Percentiles rank a stretch among this genome's conserved stretches.
phyloP scores from a whole-genome alignment of 495 filamentous ascomycete genomes.

The Hypoxylon lienhwacheense region DNA sequence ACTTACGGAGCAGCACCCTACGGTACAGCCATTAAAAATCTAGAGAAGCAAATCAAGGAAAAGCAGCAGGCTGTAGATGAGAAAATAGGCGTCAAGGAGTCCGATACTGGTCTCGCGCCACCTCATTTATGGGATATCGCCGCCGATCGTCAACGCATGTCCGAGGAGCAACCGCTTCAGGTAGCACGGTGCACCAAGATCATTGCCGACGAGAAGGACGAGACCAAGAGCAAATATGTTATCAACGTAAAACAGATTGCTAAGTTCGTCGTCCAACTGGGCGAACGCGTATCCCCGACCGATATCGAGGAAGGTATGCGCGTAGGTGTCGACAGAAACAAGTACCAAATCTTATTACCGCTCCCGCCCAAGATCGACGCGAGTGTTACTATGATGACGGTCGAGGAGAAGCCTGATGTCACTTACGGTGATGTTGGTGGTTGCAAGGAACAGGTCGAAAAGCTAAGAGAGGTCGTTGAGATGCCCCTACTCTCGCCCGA shows the following conservation, averaged over 20 bases:
- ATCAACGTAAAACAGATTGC: constrained; percentile 99
- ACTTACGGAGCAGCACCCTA: constrained; percentile 98
- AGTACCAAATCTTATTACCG: constrained; percentile 96
- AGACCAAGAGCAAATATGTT: constrained; percentile 99
- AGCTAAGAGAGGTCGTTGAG: constrained; percentile 96
- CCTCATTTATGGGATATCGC: constrained; percentile 99
- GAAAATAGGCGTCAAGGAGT: constrained; percentile 92
- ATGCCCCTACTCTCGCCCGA: constrained; percentile 96
- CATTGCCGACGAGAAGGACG: constrained; percentile 93
- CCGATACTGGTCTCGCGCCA: constrained; percentile 95
- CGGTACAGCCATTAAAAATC: constrained; percentile 85
- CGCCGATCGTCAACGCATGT: constrained; percentile 96
- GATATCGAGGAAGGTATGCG: constrained; percentile 99
- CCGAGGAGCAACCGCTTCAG: constrained; percentile 95
- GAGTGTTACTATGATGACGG: constrained; percentile 99
- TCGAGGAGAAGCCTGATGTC: constrained; percentile 98
- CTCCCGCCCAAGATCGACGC: constrained; percentile 99
- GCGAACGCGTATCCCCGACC: constrained; percentile 93
- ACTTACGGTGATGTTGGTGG: constrained; percentile 98
- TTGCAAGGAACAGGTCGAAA: constrained; percentile 99
- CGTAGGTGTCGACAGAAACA: constrained; percentile 96
- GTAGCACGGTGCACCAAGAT: constrained; percentile 99
- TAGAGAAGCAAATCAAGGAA: constrained; percentile 98
- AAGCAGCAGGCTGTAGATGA: constrained; percentile 95
- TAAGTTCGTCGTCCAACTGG: constrained; percentile 98